Base-by-base conservation (phyloP, 345 rosid species). In the Corymbia maculata region DNA sequence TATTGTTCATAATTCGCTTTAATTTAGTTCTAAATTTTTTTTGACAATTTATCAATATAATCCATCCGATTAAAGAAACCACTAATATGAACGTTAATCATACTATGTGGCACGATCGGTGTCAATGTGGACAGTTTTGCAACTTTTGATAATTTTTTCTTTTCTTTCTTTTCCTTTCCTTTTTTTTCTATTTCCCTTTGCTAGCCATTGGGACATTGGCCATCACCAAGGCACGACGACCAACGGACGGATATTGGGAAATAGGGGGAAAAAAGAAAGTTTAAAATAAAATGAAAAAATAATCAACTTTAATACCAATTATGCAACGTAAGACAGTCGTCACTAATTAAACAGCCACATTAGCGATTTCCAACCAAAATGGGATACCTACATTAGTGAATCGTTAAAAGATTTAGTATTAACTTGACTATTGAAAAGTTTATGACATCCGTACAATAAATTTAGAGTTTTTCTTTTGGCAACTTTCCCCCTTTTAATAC, bases 371-470 rank as follows among this genome's bases (percentile, higher is more conserved):
- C 0, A 26, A 1, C 26, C 15, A 59, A 11, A 59, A 59, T 24
- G 2, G 13, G 22, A 9, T 55, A 1, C 2, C 13, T 55, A 8
- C 17, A 28, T 55, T 8, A 26, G 22, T 21, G 22, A 22, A 55
- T 55, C 21, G 28, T 12, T 0, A 1, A 55, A 55, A 55, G 21
- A 0, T 22, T 55, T 55, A 55, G 8, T 1, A 55, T 22, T 55
- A 55, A 22, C 8, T 55, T 1, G 2, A 0, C 0, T 0, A 21
- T 55, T 21, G 0, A 55, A 55, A 55, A 8, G 9, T 0, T 8
- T 22, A 55, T 55, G 0, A 28, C 0, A 28, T 26, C 2, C 8
- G 0, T 24, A 6, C 1, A 55, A 55, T 1, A 61, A 11, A 1
- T 28, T 12, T 9, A 1, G 26, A 1, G 28, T 26, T 28, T 28